Evolutionary conservation across 2,329 filamentous ascomycete species (phyloP).

Genomic region (Metarhizium robertsii): DNA sequence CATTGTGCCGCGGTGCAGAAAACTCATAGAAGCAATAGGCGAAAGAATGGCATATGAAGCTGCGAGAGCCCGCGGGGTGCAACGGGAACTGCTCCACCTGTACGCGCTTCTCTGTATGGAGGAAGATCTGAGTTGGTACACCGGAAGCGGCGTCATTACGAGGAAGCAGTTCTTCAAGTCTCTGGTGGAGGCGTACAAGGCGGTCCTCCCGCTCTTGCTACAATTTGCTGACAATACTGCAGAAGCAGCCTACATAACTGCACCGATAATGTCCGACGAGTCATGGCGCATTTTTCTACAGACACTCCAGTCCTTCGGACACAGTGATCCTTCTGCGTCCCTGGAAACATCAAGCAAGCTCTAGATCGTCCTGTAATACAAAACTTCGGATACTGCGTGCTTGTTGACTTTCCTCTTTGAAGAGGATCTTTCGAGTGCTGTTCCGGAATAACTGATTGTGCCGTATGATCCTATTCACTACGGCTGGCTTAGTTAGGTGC

Average conservation of each 20-base stretch:
- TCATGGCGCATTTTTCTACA: neutral
- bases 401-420: too few species aligned
- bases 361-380: too few species aligned
- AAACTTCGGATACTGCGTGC: too few species aligned
- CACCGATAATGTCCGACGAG: neutral
- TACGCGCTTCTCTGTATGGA: neutral
- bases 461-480: too few species aligned
- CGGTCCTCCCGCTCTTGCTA: neutral
- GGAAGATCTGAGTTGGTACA: neutral
- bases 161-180: neutral
- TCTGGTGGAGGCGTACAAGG: neutral
- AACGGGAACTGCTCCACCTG: neutral
- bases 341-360: too few species aligned
- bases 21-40: neutral
- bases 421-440: too few species aligned
- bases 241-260: neutral
- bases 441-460: too few species aligned
- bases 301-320: neutral
- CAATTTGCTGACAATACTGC: neutral
- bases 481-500: too few species aligned
- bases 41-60: neutral
- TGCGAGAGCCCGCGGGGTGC: neutral
- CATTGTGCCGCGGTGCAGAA: neutral
- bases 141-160: neutral
- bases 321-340: too few species aligned